A percentile compares a stretch with the other conserved stretches of the same genome.
Evolutionary conservation across 495 filamentous ascomycete genomes (phyloP).

Genomic region (Aspergillus wentii): DNA sequence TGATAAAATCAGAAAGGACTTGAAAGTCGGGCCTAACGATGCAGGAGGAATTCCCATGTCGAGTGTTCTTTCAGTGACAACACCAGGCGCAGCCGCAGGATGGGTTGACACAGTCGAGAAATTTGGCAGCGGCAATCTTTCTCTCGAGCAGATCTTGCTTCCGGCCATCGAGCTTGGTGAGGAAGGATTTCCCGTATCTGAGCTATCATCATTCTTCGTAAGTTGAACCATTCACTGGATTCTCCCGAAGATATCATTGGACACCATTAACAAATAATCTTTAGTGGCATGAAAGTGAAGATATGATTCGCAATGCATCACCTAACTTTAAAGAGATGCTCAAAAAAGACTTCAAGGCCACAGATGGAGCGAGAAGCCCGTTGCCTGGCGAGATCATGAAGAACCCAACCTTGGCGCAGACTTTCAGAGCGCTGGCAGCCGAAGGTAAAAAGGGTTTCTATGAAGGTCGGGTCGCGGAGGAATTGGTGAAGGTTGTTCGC

Average conservation of each 20-base stretch:
- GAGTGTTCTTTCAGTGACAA: slow-evolving; percentile 76
- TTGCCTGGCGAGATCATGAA: slow-evolving; percentile 82
- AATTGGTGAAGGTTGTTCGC: slow-evolving; percentile 69
- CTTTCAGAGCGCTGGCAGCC: slow-evolving; percentile 73
- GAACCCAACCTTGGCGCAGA: slow-evolving; percentile 74
- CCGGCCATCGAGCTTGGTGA: slow-evolving; percentile 87
- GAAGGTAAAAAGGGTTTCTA: slow-evolving; percentile 92
- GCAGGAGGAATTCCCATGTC: slow-evolving; percentile 64
- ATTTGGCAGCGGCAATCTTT: slow-evolving; percentile 86
- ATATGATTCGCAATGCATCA: slow-evolving; percentile 59
- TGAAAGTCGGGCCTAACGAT: slow-evolving; percentile 61
- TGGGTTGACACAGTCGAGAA: slow-evolving; percentile 90
- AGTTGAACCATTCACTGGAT: no score
- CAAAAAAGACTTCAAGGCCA: slow-evolving; percentile 61
- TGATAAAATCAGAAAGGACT: slow-evolving; percentile 59
- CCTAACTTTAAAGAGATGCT: slow-evolving; percentile 84
- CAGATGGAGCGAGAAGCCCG: slow-evolving; percentile 66
- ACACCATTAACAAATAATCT: slow-evolving; percentile 1
- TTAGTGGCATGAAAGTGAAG: slow-evolving; percentile 67
- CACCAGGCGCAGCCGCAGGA: slow-evolving; percentile 87
- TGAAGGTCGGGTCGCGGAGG: slow-evolving; percentile 72
- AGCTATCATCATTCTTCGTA: slow-evolving; percentile 68
- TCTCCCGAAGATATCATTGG: no score
- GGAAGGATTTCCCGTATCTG: slow-evolving; percentile 83
- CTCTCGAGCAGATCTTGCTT: slow-evolving; percentile 68